phyloP scores from a whole-genome alignment of 805 yeast species.

The Torulaspora maleeae region DNA sequence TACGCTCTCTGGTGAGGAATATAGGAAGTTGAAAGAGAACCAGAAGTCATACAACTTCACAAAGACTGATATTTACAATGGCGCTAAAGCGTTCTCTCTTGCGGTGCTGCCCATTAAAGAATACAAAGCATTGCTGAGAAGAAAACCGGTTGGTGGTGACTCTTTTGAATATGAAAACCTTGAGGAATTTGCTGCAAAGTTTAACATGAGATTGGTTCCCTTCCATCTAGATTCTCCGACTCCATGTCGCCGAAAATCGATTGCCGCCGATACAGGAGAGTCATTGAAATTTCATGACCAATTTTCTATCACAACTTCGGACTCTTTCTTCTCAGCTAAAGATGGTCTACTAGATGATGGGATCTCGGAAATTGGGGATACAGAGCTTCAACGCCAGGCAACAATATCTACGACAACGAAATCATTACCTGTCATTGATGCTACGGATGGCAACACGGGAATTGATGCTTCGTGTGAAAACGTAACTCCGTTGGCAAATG shows the following conservation, averaged over 20 bases:
- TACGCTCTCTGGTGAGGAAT: constrained; percentile 35
- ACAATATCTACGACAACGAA: not conserved
- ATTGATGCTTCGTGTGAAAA: not conserved
- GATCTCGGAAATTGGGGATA: constrained; percentile 15
- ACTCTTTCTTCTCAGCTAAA: constrained; percentile 25
- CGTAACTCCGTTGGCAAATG: not conserved
- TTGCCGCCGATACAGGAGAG: constrained; percentile 18
- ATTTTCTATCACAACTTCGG: constrained; percentile 23
- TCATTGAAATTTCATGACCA: constrained; percentile 6
- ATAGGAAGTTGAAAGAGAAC: constrained; percentile 29
- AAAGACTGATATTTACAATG: constrained; percentile 33
- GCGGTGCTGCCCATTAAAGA: constrained; percentile 44
- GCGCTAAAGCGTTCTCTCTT: constrained; percentile 41
- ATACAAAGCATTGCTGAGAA: constrained; percentile 36
- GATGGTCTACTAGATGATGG: constrained; percentile 28
- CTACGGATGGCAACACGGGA: not conserved
- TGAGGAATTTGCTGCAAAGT: constrained; percentile 33
- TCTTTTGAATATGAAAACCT: constrained; percentile 32
- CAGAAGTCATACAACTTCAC: constrained; percentile 33
- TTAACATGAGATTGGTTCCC: constrained; percentile 38
- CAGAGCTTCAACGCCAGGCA: not conserved
- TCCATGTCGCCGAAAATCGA: not conserved
- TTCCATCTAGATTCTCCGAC: constrained; percentile 10
- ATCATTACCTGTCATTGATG: not conserved
- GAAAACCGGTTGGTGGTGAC: constrained; percentile 20